Evolutionary conservation across 805 yeast genomes (phyloP), one percentile per base, ranked within the genome.

Genomic region (Myxozyma neglecta): DNA sequence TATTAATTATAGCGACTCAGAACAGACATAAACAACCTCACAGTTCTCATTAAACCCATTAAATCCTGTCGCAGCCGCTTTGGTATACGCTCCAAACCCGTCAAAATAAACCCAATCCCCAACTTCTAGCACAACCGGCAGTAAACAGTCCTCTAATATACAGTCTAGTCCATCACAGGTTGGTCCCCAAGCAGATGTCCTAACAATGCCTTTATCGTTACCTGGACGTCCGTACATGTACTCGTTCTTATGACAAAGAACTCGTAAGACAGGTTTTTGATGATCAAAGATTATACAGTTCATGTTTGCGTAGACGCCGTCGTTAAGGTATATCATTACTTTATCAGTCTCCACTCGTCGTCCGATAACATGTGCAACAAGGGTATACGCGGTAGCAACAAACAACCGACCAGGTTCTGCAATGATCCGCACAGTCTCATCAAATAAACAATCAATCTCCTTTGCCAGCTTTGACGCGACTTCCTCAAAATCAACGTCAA

Each of bases 141-240:
- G 79, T 40, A 67, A 69, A 62, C 84, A 77, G 43, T 77, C 79
- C 50, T 78, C 73, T 16, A 87, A 73, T 61, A 93, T 83, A 74
- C 96, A 88, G 75, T 93, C 99, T 65, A 93, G 80, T 1, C 97
- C 97, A 75, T 93, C 99, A 77, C 98, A 93, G 20, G 98, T 93
- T 48, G 98, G 98, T 5, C 99, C 98, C 98, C 99, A 93, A 63
- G 93, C 81, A 2, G 96, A 89, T 54, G 70, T 60, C 10, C 45
- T 73, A 72, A 68, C 64, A 6, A 63, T 53, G 1, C 67, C 67
- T n/a, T 35, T 16, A 47, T 56, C 45, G 52, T 64, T 64, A 48
- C 56, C 68, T 9, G 60, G 55, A 13, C 44, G 43, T 32, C 61
- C 64, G 48, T 58, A 64, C 63, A 75, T 74, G 71, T 80, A 82